Base-by-base conservation (phyloP, 306 rosid genomes). In the Aeschynomene evenia region DNA sequence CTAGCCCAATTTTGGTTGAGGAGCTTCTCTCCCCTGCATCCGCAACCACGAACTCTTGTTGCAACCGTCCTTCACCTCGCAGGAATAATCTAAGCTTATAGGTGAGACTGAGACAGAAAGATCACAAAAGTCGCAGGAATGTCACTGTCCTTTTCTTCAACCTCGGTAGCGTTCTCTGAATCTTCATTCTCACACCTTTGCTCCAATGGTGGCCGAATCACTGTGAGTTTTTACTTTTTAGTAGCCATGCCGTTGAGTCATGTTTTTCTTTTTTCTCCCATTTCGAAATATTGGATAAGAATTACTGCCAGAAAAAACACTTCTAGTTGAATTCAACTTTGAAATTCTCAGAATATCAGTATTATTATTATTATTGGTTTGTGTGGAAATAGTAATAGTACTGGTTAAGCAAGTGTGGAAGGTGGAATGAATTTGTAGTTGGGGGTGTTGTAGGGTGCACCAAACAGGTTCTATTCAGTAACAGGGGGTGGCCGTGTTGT, bases 91-190 rank as follows among this genome's bases (percentile, higher is more conserved):
- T 11, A 4, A 19, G 46, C 45, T 4, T 24, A 70, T n/a, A n/a
- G 42, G 9, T 29, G 9, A 29, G 12, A 6, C 1, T 7, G 12
- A 24, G 33, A 51, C 22, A 50, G 53, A 51, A 54, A 23, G 34
- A 24, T 37, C 10, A 16, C 61, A 60, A 10, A 26, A 77, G 9
- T 46, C 37, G 15, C 23, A 72, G 43, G 61, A 59, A 85, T 82
- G 89, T 71, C 81, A 11, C 23, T 72, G 70, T 73, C 86, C n/a
- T 40, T 71, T 72, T 71, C 80, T 61, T 58, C 84, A 77, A 29
- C 81, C 51, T 60, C 72, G 1, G 7, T 68, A 5, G 21, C 80
- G 14, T 85, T 56, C 15, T 45, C 80, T 1, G 84, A 77, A 65
- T 73, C 66, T 18, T 42, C 87, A 23, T 58, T 55, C 33, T 19